These are phyloP conservation scores for Typha latifolia DNA, from an alignment of 176 grass and related monocot species.

Conservation along the genomic window DNA sequence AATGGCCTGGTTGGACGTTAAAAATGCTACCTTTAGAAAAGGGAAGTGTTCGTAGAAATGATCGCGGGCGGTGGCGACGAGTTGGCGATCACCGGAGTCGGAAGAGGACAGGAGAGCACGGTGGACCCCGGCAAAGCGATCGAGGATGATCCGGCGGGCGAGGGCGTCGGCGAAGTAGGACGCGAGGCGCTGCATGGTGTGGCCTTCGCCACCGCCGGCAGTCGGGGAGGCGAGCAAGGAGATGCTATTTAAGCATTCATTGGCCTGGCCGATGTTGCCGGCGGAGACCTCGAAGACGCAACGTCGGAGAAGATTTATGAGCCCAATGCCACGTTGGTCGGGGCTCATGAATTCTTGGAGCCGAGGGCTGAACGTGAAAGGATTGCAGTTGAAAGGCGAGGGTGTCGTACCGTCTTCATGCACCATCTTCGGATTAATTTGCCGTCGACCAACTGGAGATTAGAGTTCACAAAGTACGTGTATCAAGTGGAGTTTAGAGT, in stretches of 20 bases:
- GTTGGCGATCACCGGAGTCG: not conserved
- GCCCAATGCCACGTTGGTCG: not conserved
- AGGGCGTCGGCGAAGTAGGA: not conserved
- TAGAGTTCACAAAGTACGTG: too few relatives aligned
- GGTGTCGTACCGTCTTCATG: too few relatives aligned
- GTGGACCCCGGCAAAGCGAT: not conserved
- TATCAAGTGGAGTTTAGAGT: too few relatives aligned
- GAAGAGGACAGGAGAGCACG: not conserved
- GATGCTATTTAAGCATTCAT: not conserved
- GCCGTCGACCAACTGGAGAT: too few relatives aligned
- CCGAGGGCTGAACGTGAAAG: too few relatives aligned
- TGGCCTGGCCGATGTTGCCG: not conserved
- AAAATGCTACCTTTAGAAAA: not conserved
- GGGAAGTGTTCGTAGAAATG: not conserved
- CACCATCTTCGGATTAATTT: too few relatives aligned
- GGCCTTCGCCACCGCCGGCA: not conserved
- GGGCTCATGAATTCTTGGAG: too few relatives aligned
- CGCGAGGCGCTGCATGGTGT: not conserved
- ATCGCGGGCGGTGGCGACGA: not conserved
- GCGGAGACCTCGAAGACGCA: not conserved
- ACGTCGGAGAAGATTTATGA: not conserved
- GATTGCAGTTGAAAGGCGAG: too few relatives aligned
- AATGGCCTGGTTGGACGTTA: slow-evolving; percentile 1
- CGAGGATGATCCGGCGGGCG: not conserved
- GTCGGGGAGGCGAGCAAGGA: not conserved